These are phyloP conservation scores for Scleroderma citrinum DNA, from an alignment of 768 basidiomycete species.

Conservation along the genomic window DNA sequence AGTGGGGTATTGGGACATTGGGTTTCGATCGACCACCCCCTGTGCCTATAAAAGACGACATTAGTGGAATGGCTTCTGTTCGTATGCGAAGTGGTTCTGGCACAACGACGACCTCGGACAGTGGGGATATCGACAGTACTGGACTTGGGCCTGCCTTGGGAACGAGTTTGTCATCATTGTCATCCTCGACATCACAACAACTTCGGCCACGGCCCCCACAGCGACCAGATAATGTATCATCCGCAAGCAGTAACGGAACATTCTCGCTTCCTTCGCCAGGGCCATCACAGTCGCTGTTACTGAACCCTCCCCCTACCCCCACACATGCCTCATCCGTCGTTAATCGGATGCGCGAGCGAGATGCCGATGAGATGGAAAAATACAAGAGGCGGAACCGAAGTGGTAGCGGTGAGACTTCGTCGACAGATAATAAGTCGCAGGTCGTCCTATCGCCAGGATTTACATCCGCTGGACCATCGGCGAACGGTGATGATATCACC, in stretches of 20 bases:
- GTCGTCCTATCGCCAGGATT: slow-evolving; percentile 38
- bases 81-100: slow-evolving; percentile 79
- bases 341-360: slow-evolving; percentile 73
- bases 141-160: slow-evolving; percentile 35
- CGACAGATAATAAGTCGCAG: slow-evolving; percentile 65
- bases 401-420: slow-evolving; percentile 68
- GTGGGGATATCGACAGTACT: slow-evolving; percentile 52
- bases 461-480: slow-evolving; percentile 45
- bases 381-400: slow-evolving; percentile 79
- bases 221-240: slow-evolving; percentile 23
- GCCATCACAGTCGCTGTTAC: slow-evolving; percentile 30
- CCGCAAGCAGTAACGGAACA: slow-evolving; percentile 32
- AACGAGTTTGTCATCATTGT: slow-evolving; percentile 48
- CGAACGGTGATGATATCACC: slow-evolving; percentile 50
- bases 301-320: slow-evolving; percentile 30
- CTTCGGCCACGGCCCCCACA: slow-evolving; percentile 31
- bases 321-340: slow-evolving; percentile 51
- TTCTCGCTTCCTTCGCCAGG: slow-evolving; percentile 34
- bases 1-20: slow-evolving; percentile 45
- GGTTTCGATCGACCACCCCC: slow-evolving; percentile 38
- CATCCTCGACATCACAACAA: slow-evolving; percentile 60
- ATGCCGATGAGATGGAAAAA: slow-evolving; percentile 85
- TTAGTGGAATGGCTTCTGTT: slow-evolving; percentile 30
- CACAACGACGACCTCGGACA: slow-evolving; percentile 71
- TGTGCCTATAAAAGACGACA: slow-evolving; percentile 38